Evolutionary conservation across 345 rosid genomes (phyloP).

Genomic region (Syzygium aromaticum): DNA sequence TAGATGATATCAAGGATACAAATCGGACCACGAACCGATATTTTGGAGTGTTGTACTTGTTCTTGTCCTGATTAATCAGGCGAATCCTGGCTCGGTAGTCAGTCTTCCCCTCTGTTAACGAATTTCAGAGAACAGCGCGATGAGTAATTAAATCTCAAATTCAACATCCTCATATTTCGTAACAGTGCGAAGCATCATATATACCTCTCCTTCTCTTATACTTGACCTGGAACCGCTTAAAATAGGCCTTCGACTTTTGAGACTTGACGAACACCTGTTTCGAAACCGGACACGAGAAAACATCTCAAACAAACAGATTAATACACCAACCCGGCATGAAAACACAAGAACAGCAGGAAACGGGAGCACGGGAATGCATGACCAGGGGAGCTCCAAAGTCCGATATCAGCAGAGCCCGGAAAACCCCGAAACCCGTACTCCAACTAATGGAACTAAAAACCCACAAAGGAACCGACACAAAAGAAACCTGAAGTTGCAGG

Average conservation of each 20-base stretch:
- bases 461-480: background rate
- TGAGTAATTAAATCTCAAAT: background rate
- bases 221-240: constrained; percentile 65
- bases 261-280: constrained; percentile 47
- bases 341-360: background rate
- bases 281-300: constrained; percentile 8
- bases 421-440: background rate
- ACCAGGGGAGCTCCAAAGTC: background rate
- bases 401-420: background rate
- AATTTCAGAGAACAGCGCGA: background rate
- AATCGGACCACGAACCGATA: constrained; percentile 75
- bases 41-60: constrained; percentile 77
- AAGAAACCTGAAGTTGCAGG: background rate
- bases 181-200: background rate
- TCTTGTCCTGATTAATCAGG: constrained; percentile 73
- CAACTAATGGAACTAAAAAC: no score
- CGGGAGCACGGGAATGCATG: background rate
- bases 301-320: background rate
- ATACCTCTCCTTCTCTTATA: constrained; percentile 65
- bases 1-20: constrained; percentile 28
- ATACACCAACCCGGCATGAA: background rate
- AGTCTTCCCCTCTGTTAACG: constrained; percentile 62
- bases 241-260: constrained; percentile 51
- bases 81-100: constrained; percentile 83
- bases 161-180: background rate